Evolutionary conservation across 495 filamentous ascomycete genomes (phyloP), one percentile per base, ranked within the genome.

Genomic region (Xylaria castorea): DNA sequence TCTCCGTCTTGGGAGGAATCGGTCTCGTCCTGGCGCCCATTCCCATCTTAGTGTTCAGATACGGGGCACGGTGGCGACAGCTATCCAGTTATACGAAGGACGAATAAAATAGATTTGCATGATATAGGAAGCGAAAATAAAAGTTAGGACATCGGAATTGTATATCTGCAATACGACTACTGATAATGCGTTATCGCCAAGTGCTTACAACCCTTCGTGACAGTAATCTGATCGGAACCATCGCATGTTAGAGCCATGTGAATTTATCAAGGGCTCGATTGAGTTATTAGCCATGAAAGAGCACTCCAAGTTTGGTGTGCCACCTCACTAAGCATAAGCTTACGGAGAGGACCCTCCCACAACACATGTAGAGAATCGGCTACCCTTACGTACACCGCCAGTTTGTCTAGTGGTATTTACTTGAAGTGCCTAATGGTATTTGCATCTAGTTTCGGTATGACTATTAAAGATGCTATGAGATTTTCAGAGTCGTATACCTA

Each of bases 11-110:
- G 48, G 85, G 74, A 1, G 82, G 50, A 0, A 27, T 78, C 1
- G 80, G 80, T 36, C 53, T 86, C 14, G 62, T 78, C 16, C 53
- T 89, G 30, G 82, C 85, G 3, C 87, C 88, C 2, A 81, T 89
- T n/a, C 86, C 87, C 3, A 69, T 85, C 14, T 44, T 87, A 5
- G 80, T 89, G 20, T 79, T 88, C 68, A 72, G 82, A 25, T 90
- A 84, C 75, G 88, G 88, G 5, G 70, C 68, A 22, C 68, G 71
- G 48, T 89, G 86, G 88, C 80, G 88, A 46, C 83, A 85, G 76
- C 70, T 71, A 14, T 89, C 84, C 7, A 78, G 80, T 64, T 89
- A 87, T 61, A 87, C 81, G 0, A 78, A 71, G 71, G 76, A 76
- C 5, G 76, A 75, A 66, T 73, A 57, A 70, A 8, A 63, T 44